Evolutionary conservation across 176 grass and related monocot species (phyloP).

Genomic region (Secale cereale): DNA sequence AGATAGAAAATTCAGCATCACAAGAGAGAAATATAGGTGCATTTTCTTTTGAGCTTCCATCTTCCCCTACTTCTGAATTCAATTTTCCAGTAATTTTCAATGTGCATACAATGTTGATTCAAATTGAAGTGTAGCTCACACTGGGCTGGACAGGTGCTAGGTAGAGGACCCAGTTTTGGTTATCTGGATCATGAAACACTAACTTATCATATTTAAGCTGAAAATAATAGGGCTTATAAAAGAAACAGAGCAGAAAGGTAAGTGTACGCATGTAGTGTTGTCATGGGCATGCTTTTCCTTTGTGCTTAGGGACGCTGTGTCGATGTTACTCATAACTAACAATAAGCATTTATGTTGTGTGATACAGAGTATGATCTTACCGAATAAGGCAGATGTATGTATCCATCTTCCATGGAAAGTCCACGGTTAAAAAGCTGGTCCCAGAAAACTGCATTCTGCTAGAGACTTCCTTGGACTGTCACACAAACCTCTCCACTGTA

Average conservation of each 20-base stretch:
- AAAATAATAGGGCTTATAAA: neutral
- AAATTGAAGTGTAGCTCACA: too few relatives aligned
- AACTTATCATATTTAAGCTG: conserved; percentile 42
- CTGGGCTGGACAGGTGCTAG: too few relatives aligned
- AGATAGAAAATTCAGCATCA: conserved; percentile 5
- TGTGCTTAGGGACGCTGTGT: neutral
- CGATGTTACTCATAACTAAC: neutral
- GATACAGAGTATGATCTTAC: conserved; percentile 39
- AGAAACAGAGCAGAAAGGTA: neutral
- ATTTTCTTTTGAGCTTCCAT: conserved; percentile 1
- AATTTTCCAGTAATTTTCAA: conserved; percentile 35
- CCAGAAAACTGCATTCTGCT: conserved; percentile 42
- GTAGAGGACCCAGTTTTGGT: too few relatives aligned
- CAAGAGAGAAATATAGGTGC: conserved; percentile 16
- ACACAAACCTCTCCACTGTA: conserved; percentile 66
- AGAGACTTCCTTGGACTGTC: conserved; percentile 64
- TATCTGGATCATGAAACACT: neutral
- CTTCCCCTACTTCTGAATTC: neutral
- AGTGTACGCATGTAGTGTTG: neutral
- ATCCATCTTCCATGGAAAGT: conserved; percentile 52
- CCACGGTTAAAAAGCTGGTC: conserved; percentile 54
- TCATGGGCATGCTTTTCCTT: neutral
- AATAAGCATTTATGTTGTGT: neutral
- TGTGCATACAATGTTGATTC: conserved; percentile 44
- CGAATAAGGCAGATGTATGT: conserved; percentile 64